Evolutionary conservation across 768 basidiomycete genomes (phyloP), one percentile per base, ranked within the genome.

Genomic region (Tulasnella sp.): DNA sequence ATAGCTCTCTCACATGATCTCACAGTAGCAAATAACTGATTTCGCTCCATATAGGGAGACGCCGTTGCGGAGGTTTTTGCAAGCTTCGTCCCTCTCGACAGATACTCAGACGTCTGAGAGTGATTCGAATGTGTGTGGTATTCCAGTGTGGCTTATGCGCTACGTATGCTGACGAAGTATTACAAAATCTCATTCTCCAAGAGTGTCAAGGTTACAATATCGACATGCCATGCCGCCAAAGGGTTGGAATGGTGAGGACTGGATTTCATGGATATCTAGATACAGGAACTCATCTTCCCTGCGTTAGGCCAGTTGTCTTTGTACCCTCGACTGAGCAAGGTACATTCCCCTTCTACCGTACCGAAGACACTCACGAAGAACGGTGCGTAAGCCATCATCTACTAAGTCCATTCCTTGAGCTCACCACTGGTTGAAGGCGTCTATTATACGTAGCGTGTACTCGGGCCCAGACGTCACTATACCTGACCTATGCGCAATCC

Each of bases 391-490:
- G 49, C 42, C 30, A 30, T n/a, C n/a, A n/a, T n/a, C n/a, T n/a
- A n/a, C n/a, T n/a, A 15, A 29, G 43, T 29, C 22, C 31, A 12
- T 55, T 42, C 27, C 3, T 21, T 49, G 45, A 41, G 17, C 25
- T 53, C 22, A 53, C 4, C 27, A 34, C 9, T 15, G n/a, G 22
- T 27, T 30, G 2, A 60, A 90, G 90, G 58, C 84, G 91, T 11
- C 70, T 93, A 57, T 77, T 92, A 15, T 93, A 92, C 66, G 91
- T 93, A 7, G 91, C 87, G 0, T 91, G 87, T 70, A 93, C 91
- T 4, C 79, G 91, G 9, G 90, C 90, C 0, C 85, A 92, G 66
- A 73, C 74, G 10, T 74, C 88, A 7, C 70, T 89, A 11, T 84
- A 85, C 67, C 67, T 87, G 27, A 73, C 78, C 1, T 72, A 81